These are phyloP conservation scores for Lyophyllum decastes DNA, from an alignment of 768 basidiomycete species.

Conservation along the genomic window DNA sequence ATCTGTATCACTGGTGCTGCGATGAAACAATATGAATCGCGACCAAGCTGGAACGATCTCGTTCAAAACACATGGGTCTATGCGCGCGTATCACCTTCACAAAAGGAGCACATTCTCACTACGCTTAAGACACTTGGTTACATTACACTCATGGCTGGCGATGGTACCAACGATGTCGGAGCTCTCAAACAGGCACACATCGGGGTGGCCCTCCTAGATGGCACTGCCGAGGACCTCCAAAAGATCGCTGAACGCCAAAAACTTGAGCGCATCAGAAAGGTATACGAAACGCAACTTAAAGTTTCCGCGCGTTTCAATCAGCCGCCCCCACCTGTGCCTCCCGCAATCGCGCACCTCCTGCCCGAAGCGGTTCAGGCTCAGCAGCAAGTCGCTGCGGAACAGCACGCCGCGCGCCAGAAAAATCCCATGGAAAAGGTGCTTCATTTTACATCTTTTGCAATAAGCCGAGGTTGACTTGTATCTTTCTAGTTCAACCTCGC, in stretches of 20 bases:
- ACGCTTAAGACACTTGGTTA: constrained; percentile 89
- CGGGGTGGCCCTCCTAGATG: constrained; percentile 76
- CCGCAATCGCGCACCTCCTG: constrained; percentile 82
- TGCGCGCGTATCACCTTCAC: constrained; percentile 92
- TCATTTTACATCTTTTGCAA: constrained; percentile 7
- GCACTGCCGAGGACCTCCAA: constrained; percentile 87
- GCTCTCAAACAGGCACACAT: constrained; percentile 98
- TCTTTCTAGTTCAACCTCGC: constrained; percentile 67
- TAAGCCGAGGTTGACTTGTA: not conserved
- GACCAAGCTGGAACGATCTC: constrained; percentile 73
- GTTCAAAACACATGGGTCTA: constrained; percentile 98
- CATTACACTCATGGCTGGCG: constrained; percentile 95
- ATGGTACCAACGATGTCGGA: constrained; percentile 98
- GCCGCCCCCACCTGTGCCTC: constrained; percentile 91
- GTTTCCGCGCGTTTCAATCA: constrained; percentile 90
- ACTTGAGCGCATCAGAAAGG: constrained; percentile 90
- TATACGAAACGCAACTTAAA: constrained; percentile 94
- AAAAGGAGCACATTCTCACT: constrained; percentile 95
- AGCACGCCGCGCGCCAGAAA: constrained; percentile 56
- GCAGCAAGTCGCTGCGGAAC: constrained; percentile 69
- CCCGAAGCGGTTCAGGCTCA: constrained; percentile 93
- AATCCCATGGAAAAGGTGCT: constrained; percentile 92
- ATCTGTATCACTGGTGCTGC: constrained; percentile 97
- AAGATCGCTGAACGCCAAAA: constrained; percentile 93
- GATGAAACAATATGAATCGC: constrained; percentile 80